phyloP scores from a whole-genome alignment of 495 filamentous ascomycete genomes.

The Annulohypoxylon maeteangense region DNA sequence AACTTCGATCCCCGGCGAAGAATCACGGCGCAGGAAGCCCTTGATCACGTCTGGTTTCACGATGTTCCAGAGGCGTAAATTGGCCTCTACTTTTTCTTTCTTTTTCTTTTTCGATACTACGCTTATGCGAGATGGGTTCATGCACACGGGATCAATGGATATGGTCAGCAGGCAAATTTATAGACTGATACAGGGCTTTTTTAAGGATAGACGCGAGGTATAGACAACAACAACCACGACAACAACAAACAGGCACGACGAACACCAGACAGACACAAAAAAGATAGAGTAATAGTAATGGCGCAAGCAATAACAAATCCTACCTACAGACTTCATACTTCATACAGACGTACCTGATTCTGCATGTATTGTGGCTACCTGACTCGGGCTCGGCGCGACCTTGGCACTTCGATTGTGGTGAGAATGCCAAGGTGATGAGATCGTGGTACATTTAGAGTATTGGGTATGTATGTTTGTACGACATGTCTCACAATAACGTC shows the following conservation, averaged over 20 bases:
- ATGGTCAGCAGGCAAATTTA: slow-evolving; percentile 5
- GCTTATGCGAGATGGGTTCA: slow-evolving; percentile 16
- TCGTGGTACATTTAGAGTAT: neutral
- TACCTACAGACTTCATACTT: neutral
- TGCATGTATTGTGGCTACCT: neutral
- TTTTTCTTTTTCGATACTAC: slow-evolving; percentile 3
- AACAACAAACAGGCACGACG: neutral
- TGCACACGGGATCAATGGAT: slow-evolving; percentile 8
- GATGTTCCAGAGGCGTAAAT: slow-evolving; percentile 36
- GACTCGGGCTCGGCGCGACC: neutral
- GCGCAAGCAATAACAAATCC: neutral
- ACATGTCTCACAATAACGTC: neutral
- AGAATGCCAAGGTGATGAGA: neutral
- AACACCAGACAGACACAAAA: neutral
- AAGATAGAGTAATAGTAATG: slow-evolving; percentile 35
- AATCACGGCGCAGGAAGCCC: slow-evolving; percentile 49
- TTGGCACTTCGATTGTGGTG: neutral
- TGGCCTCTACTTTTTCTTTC: neutral
- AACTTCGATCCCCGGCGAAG: slow-evolving; percentile 50
- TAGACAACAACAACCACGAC: slow-evolving; percentile 32
- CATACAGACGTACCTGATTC: neutral
- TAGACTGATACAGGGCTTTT: slow-evolving; percentile 35
- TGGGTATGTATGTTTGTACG: no score
- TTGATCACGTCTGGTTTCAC: slow-evolving; percentile 49
- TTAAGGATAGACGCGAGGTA: slow-evolving; percentile 35